phyloP scores from a whole-genome alignment of 495 filamentous ascomycete species.

The Evansstolkia leycettana region DNA sequence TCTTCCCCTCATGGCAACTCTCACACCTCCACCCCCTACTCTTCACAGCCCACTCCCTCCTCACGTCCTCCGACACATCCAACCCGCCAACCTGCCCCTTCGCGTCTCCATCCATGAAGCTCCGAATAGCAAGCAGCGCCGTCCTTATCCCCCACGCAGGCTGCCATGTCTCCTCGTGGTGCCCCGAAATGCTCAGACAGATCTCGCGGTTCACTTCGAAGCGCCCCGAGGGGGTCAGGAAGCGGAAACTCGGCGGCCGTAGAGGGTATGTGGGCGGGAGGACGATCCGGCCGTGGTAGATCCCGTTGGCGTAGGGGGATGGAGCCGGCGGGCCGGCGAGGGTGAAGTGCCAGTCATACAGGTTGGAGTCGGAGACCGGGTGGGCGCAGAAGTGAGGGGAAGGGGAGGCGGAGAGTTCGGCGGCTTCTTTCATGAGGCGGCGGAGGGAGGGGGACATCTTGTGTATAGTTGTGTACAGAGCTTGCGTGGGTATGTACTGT shows the following conservation, averaged over 20 bases:
- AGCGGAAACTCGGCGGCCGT: slow-evolving; percentile 84
- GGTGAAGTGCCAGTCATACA: slow-evolving; percentile 99
- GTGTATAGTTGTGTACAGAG: neutral
- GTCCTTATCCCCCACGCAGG: slow-evolving; percentile 88
- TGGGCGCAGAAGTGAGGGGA: slow-evolving; percentile 71
- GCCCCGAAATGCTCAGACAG: slow-evolving; percentile 81
- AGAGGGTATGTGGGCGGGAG: slow-evolving; percentile 82
- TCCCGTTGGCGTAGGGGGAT: slow-evolving; percentile 61
- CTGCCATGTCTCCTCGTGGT: slow-evolving; percentile 98
- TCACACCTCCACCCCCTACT: slow-evolving; percentile 51
- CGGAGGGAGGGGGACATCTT: slow-evolving; percentile 28
- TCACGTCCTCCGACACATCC: slow-evolving; percentile 51
- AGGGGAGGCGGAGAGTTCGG: slow-evolving; percentile 64
- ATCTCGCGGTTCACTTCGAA: slow-evolving; percentile 98
- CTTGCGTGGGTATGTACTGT: neutral
- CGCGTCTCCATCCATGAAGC: slow-evolving; percentile 41
- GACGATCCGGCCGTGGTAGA: slow-evolving; percentile 94
- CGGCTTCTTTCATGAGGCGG: slow-evolving; percentile 61
- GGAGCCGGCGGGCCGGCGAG: slow-evolving; percentile 77
- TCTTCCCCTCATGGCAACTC: slow-evolving; percentile 43
- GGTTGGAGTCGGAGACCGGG: slow-evolving; percentile 66
- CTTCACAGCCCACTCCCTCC: slow-evolving; percentile 52
- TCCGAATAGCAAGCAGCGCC: slow-evolving; percentile 38
- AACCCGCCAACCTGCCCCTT: slow-evolving; percentile 77
- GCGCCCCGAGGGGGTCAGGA: slow-evolving; percentile 79